phyloP scores from a whole-genome alignment of 768 basidiomycete species.

The Lactifluus piperatus region DNA sequence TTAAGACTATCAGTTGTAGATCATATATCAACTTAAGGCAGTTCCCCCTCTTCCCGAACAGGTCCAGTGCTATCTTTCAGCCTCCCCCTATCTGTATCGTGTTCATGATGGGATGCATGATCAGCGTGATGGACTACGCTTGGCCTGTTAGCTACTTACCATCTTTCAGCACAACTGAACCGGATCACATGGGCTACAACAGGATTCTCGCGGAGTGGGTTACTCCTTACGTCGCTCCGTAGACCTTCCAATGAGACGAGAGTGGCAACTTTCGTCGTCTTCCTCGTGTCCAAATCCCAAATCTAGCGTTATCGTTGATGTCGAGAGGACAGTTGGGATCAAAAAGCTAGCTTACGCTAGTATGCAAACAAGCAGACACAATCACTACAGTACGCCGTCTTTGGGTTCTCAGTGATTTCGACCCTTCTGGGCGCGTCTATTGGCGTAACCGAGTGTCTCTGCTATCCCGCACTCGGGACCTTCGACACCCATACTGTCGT shows the following conservation, averaged over 20 bases:
- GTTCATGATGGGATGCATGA: too few species aligned
- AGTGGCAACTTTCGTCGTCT: neutral
- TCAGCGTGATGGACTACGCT: neutral
- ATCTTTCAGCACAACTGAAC: neutral
- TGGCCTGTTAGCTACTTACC: neutral
- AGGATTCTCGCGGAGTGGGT: neutral
- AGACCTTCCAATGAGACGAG: neutral
- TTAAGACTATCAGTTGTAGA: neutral
- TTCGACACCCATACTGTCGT: neutral
- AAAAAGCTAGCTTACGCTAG: neutral
- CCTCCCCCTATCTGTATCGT: neutral
- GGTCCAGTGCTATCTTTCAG: neutral
- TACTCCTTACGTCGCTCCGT: neutral
- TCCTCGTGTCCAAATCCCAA: neutral
- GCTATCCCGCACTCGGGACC: neutral
- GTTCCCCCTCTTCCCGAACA: neutral
- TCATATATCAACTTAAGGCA: neutral
- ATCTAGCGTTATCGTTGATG: neutral
- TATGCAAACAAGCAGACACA: neutral
- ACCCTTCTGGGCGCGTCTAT: neutral
- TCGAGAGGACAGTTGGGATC: neutral
- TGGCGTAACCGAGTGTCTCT: too few species aligned
- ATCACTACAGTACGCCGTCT: neutral
- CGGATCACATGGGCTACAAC: neutral
- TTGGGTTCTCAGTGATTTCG: neutral